Evolutionary conservation across 1,284 basidiomycete species (phyloP), one percentile per base, ranked within the genome.

Genomic region (Boletellus deceptivus): DNA sequence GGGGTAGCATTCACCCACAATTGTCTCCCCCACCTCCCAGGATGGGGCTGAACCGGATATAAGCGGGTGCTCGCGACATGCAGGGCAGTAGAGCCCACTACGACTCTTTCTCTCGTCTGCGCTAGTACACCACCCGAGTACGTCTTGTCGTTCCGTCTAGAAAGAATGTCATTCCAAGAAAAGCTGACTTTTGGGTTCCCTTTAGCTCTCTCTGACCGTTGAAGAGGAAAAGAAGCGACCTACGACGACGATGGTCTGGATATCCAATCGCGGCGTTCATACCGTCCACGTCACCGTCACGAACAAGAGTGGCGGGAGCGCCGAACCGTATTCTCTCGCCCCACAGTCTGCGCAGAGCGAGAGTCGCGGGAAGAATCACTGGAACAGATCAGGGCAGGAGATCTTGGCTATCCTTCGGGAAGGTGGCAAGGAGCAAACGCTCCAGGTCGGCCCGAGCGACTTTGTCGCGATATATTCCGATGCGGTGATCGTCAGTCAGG

Each of bases 391-490:
- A 14, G 46, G 46, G 7, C 38, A 36, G 9, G 59, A 59, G 53
- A 52, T 36, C 8, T 17, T 61, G 47, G 22, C 25, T 0, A 4
- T 58, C 4, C 4, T 24, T 34, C 55, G 56, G 22, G 45, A 59
- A 0, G 36, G 34, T 16, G 41, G 49, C 14, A 61, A 47, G 24
- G n/a, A 34, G 20, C 56, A 59, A 39, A 4, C 6, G 14, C 3
- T 59, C 45, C 6, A n/a, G 0, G 47, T 59, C 8, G 43, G 45
- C 17, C 46, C 59, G 14, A 52, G 18, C 10, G 56, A 59, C 39
- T 46, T 56, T 33, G 44, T 61, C 8, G 38, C 38, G 20, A 47
- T 61, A 14, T 61, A 59, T 22, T 3, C 35, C 9, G 45, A 59
- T 14, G 43, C 20, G 1, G 45, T 61, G 53, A 7, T 47, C 6